phyloP scores from a whole-genome alignment of 805 yeast species.

The Starmerella vaccinii region DNA sequence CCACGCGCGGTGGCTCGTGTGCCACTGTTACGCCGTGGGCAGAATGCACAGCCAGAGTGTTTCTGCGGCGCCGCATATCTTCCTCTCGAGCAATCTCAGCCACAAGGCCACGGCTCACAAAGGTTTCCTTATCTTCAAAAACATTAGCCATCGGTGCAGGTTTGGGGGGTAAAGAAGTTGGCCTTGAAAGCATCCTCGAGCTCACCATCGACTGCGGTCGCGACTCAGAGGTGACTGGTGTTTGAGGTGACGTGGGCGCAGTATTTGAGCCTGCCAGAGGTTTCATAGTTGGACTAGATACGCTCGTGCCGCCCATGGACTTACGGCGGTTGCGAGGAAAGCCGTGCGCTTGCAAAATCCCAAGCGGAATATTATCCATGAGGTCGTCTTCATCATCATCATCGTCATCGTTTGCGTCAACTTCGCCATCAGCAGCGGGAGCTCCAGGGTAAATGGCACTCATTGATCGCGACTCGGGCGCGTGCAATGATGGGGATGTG shows the following conservation, averaged over 20 bases:
- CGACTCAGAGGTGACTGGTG: background rate
- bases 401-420: conserved; percentile 25
- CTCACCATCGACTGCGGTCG: conserved; percentile 12
- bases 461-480: conserved; percentile 1
- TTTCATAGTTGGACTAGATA: background rate
- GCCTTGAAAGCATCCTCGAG: conserved; percentile 8
- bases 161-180: background rate
- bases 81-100: conserved; percentile 35
- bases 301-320: background rate
- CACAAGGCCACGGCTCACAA: conserved; percentile 31
- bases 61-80: conserved; percentile 30
- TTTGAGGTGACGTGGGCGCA: conserved; percentile 1
- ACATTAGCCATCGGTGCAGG: conserved; percentile 21
- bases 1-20: background rate
- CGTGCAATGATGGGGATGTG: conserved; percentile 3
- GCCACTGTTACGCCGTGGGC: background rate
- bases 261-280: background rate
- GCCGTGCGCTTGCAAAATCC: conserved; percentile 34
- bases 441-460: background rate
- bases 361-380: conserved; percentile 35
- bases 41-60: conserved; percentile 14
- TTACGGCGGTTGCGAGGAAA: conserved; percentile 26
- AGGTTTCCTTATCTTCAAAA: conserved; percentile 19
- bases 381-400: conserved; percentile 31
- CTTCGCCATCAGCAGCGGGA: conserved; percentile 4